phyloP scores from a whole-genome alignment of 2,329 filamentous ascomycete species.

The Thelonectria blattea region DNA sequence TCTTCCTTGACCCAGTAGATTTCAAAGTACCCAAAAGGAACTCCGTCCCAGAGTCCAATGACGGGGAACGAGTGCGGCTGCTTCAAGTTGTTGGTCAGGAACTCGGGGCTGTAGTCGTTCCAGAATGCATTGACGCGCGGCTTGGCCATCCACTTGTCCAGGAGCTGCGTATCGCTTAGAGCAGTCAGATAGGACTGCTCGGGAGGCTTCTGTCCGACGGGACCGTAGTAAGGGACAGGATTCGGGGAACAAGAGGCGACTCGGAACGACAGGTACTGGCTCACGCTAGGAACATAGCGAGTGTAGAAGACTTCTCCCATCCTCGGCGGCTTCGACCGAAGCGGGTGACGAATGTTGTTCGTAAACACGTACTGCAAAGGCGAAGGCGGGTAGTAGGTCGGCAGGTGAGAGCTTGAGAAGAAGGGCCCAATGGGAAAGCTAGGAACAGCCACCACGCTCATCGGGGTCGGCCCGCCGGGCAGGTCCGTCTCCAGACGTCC shows the following conservation, averaged over 20 bases:
- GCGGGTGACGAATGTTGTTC: slow-evolving; percentile 80
- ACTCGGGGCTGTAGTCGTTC: slow-evolving; percentile 71
- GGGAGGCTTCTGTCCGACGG: slow-evolving; percentile 51
- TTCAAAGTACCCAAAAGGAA: slow-evolving; percentile 97
- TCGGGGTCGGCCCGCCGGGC: slow-evolving; percentile 47
- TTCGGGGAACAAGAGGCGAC: slow-evolving; percentile 74
- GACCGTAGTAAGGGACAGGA: slow-evolving; percentile 69
- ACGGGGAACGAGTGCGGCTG: slow-evolving; percentile 84
- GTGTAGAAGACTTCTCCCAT: slow-evolving; percentile 93
- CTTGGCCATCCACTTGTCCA: slow-evolving; percentile 89
- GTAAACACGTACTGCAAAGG: slow-evolving; percentile 83
- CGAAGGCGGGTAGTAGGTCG: slow-evolving; percentile 87
- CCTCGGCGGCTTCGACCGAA: slow-evolving; percentile 85
- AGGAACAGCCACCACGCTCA: slow-evolving; percentile 40
- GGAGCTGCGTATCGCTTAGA: slow-evolving; percentile 62
- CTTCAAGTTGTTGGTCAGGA: slow-evolving; percentile 69
- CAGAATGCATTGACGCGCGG: slow-evolving; percentile 85
- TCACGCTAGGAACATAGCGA: slow-evolving; percentile 80
- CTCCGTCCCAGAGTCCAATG: slow-evolving; percentile 92
- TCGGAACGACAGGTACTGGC: slow-evolving; percentile 87
- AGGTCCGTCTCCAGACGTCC: slow-evolving; percentile 44
- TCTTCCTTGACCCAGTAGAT: slow-evolving; percentile 99
- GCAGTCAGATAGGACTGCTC: slow-evolving; percentile 49
- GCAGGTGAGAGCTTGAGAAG: slow-evolving; percentile 81
- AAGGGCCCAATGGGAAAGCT: slow-evolving; percentile 70